phyloP scores from a whole-genome alignment of 2,329 filamentous ascomycete species.

The Apiospora marii region DNA sequence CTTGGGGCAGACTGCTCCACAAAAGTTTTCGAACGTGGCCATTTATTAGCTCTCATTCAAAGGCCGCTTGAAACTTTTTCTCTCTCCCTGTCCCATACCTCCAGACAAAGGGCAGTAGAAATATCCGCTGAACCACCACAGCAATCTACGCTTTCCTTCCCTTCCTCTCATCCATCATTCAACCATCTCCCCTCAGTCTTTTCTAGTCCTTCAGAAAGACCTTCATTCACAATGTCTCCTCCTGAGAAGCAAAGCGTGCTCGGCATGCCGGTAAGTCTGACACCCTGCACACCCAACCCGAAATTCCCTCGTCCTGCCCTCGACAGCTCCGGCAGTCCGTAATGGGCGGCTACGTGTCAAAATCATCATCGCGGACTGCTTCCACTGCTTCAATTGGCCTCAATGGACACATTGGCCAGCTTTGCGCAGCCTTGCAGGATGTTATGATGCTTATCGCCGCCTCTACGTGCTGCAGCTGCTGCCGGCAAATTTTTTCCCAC shows the following conservation, averaged over 20 bases:
- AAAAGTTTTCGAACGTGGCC: constrained; percentile 19
- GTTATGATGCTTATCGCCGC: constrained; percentile 16
- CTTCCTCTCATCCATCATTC: constrained; percentile 45
- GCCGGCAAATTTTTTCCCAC: constrained; percentile 30
- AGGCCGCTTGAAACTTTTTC: constrained; percentile 19
- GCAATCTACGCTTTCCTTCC: constrained; percentile 27
- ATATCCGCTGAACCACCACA: constrained; percentile 35
- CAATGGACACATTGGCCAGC: not conserved
- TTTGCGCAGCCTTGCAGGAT: not conserved
- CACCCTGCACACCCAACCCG: not conserved
- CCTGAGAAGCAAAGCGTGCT: constrained; percentile 65
- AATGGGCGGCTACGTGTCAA: not conserved
- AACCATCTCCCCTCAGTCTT: constrained; percentile 68
- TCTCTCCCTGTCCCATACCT: constrained; percentile 30
- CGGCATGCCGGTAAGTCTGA: constrained; percentile 68
- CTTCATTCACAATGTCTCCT: constrained; percentile 61
- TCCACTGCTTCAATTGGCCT: constrained; percentile 34
- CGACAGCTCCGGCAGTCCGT: constrained; percentile 5
- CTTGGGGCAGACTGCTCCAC: constrained; percentile 10
- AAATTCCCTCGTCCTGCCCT: constrained; percentile 22
- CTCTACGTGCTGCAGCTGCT: not conserved
- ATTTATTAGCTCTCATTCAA: constrained; percentile 21
- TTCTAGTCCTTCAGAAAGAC: constrained; percentile 47
- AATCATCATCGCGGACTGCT: not conserved
- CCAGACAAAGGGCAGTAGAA: constrained; percentile 26